phyloP scores from a whole-genome alignment of 495 filamentous ascomycete genomes.

The Penicillium maclennaniae region DNA sequence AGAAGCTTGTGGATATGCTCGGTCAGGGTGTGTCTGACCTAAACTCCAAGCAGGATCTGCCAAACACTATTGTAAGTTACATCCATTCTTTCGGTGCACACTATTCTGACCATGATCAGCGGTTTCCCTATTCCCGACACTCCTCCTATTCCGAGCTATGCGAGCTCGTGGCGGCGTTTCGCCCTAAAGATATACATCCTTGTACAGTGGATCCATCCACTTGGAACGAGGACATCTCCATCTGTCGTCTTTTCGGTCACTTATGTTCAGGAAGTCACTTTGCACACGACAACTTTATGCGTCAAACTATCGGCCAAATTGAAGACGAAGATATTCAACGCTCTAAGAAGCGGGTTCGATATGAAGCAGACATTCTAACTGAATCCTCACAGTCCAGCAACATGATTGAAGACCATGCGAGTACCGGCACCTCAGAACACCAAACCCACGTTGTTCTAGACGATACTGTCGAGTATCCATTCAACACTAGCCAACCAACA shows the following conservation, averaged over 20 bases:
- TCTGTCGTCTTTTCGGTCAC: constrained; percentile 66
- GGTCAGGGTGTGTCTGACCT: constrained; percentile 16
- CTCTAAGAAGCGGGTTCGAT: constrained; percentile 25
- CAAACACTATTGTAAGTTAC: constrained; percentile 22
- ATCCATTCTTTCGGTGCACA: neutral
- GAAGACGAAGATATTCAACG: constrained; percentile 16
- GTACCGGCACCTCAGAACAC: neutral
- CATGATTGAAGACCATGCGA: constrained; percentile 9
- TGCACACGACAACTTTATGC: constrained; percentile 64
- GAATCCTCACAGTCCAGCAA: constrained; percentile 18
- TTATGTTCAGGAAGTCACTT: constrained; percentile 60
- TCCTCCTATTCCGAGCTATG: constrained; percentile 82
- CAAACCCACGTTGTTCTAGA: neutral
- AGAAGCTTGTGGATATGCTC: constrained; percentile 39
- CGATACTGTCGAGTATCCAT: neutral
- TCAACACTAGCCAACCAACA: neutral
- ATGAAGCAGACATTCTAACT: constrained; percentile 18
- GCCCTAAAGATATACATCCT: constrained; percentile 74
- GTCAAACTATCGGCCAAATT: constrained; percentile 17
- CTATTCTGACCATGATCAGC: constrained; percentile 23
- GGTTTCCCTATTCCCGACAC: constrained; percentile 87
- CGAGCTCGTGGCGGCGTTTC: constrained; percentile 62
- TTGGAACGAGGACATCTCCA: constrained; percentile 62
- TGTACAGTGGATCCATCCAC: constrained; percentile 66
- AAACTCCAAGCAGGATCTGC: constrained; percentile 3